phyloP scores from a whole-genome alignment of 139 green algal genomes.

The Tetratostichococcus sp. region DNA sequence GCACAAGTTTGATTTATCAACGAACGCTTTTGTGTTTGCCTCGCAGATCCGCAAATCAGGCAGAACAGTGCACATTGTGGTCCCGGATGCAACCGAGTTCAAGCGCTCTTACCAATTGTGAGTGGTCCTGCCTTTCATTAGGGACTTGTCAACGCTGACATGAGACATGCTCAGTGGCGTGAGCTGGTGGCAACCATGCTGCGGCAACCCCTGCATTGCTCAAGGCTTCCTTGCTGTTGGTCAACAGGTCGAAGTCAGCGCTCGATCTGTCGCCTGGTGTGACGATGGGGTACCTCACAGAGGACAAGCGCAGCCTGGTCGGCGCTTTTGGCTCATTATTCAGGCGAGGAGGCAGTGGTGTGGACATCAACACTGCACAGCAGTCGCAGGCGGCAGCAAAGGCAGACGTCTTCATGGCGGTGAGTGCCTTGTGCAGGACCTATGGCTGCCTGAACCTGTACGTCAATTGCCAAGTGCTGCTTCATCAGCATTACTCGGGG shows the following conservation, averaged over 20 bases:
- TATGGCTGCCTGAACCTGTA: too few species aligned
- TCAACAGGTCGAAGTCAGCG: constrained; percentile 55
- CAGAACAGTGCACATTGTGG: constrained; percentile 71
- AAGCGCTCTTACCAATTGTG: constrained; percentile 66
- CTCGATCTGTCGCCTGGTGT: constrained; percentile 54
- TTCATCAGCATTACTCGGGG: too few species aligned
- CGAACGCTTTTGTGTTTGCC: too few species aligned
- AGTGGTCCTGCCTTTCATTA: constrained; percentile 4
- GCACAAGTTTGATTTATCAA: too few species aligned
- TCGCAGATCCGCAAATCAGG: constrained; percentile 45
- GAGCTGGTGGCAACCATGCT: too few species aligned
- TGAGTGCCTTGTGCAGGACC: not conserved
- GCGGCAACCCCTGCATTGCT: not conserved
- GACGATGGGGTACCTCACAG: constrained; percentile 69
- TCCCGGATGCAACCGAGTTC: constrained; percentile 79
- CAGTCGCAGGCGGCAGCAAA: constrained; percentile 23
- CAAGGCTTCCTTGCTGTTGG: too few species aligned
- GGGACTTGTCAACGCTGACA: too few species aligned
- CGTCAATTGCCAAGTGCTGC: too few species aligned
- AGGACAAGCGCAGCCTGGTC: constrained; percentile 44
- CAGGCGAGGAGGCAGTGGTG: constrained; percentile 1
- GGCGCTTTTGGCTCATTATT: constrained; percentile 28
- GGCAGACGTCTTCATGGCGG: constrained; percentile 81
- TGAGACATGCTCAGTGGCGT: too few species aligned
- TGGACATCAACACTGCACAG: not conserved